Evolutionary conservation across 306 rosid genomes (phyloP), one percentile per base, ranked within the genome.

Genomic region (Prunus kanzakura): DNA sequence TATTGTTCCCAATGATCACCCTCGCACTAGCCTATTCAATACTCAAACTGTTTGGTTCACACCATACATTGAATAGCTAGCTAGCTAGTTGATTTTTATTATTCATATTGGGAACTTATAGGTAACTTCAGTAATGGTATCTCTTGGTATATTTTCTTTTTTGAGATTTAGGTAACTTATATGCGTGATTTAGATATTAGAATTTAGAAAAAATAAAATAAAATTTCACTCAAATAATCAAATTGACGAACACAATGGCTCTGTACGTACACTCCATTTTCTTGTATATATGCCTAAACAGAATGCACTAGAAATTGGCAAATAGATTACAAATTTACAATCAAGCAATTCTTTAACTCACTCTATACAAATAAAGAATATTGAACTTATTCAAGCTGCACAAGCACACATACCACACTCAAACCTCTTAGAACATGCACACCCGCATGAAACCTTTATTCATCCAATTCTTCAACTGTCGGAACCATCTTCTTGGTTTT

Each of bases 401-500:
- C 49, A 61, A 73, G 0, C 11, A 43, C 76, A 57, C 67, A 46
- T 18, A 29, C 46, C 69, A 73, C 50, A 45, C 22, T n/a, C 60
- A 73, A 73, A 61, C 14, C 47, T 29, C 69, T 20, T 19, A 63
- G 64, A 62, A 67, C 68, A 64, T 73, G 61, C 73, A 61, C 45
- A 45, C 69, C 68, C 20, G 11, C 30, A 49, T 5, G 51, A 4
- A 45, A 15, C 18, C 1, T 4, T 46, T 65, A 63, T 15, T 45
- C 19, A 43, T 4, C 41, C 46, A 22, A 64, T 64, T 76, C 60
- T 76, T 77, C 83, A 77, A 62, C 54, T 45, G 50, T 67, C 32
- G 20, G 55, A 75, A 47, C 18, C 41, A 8, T 58, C 23, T 14
- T 15, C 0, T 16, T 30, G 58, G 15, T 52, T 6, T 52, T 18